Conservation (phyloP, 169 alveolate species). For the Eimeria brunetti region DNA sequence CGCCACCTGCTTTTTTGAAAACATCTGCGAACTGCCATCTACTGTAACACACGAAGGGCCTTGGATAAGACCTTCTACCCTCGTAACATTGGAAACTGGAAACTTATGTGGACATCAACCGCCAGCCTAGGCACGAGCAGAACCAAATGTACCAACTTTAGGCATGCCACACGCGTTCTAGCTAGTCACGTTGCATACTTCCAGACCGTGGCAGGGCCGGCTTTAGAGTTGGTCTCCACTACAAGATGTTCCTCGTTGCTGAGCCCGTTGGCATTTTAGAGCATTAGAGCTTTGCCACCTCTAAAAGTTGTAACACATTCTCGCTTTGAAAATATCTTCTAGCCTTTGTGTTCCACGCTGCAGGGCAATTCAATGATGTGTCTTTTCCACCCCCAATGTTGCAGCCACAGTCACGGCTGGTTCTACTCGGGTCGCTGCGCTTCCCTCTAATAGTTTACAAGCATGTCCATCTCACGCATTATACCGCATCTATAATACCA, state of each 20-base stretch:
- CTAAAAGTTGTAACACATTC: too few species aligned
- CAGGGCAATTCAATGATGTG: too few species aligned
- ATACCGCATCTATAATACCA: not conserved
- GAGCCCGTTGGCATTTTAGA: not conserved
- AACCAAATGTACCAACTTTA: not conserved
- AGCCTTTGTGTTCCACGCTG: too few species aligned
- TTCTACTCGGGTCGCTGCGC: too few species aligned
- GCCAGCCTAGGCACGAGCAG: not conserved
- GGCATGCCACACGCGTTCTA: not conserved
- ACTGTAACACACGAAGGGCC: too few species aligned
- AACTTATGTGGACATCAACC: not conserved
- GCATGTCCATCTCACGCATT: not conserved
- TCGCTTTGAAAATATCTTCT: too few species aligned
- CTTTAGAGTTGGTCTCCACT: not conserved
- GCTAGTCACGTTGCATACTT: not conserved
- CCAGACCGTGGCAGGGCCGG: not conserved
- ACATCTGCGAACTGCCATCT: too few species aligned
- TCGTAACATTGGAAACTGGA: not conserved
- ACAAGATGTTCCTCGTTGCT: not conserved
- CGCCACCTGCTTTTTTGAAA: too few species aligned
- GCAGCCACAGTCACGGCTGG: too few species aligned
- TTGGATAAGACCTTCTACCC: too few species aligned
- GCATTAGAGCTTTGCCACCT: not conserved
- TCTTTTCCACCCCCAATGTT: too few species aligned
- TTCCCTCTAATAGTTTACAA: too few species aligned